Evolutionary conservation across 306 rosid genomes (phyloP), one percentile per base, ranked within the genome.

Genomic region (Sophora flavescens): DNA sequence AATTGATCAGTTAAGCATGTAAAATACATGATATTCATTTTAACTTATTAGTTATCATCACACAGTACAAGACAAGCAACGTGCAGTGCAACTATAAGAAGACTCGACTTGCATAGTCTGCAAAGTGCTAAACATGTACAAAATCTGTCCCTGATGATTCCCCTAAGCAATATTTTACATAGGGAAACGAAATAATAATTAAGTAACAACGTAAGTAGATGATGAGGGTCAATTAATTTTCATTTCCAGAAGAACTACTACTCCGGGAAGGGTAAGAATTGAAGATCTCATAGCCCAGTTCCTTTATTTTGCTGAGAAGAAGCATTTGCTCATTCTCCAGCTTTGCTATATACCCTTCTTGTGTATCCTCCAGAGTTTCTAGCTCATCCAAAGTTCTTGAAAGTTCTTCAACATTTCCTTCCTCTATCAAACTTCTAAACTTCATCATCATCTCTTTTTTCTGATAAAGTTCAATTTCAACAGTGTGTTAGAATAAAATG

Each of bases 291-390:
- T 76, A 83, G 41, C 89, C 96, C 62, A 93, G 76, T 63, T 87
- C 93, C 83, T 79, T 87, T 68, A 89, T 78, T 85, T 90, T 93
- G 83, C 80, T 83, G 5, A 88, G 77, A 28, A 90, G 96, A 70
- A 93, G 92, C 81, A 33, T 76, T 78, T 90, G 97, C 84, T 90
- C 92, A 0, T 82, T 90, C 76, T 93, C 96, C 5, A 93, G 86
- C 73, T 87, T 92, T 56, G 62, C 48, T 83, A 90, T 87, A 59
- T 86, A 90, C 65, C 70, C 91, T 79, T 85, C 89, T 70, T 83
- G 92, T 59, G 74, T 64, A 17, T 86, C 94, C 81, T 93, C 92
- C 0, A 89, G 81, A 58, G 82, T 81, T 72, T 88, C 91, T 32
- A 93, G 73, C 78, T 93, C 96, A 14, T 63, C 72, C 83, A 93